Evolutionary conservation across 2,329 filamentous ascomycete species (phyloP).

Genomic region (Zymoseptoria tritici): DNA sequence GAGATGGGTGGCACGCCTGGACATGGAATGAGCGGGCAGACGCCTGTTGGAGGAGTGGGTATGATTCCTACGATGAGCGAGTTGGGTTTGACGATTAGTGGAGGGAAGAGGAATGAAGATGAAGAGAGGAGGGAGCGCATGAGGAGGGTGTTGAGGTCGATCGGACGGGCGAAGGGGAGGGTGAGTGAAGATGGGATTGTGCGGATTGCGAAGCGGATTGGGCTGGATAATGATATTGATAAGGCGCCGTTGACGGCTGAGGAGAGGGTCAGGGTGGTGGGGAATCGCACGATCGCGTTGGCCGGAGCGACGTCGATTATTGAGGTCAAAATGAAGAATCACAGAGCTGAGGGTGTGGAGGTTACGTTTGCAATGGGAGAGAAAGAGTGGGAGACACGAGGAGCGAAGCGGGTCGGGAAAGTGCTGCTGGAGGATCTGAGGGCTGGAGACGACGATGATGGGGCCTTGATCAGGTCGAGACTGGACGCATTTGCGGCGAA

Average conservation of each 20-base stretch:
- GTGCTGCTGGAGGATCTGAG: constrained; percentile 60
- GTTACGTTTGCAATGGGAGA: constrained; percentile 56
- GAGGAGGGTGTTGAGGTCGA: constrained; percentile 56
- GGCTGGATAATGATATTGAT: constrained; percentile 45
- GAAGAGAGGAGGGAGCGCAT: constrained; percentile 47
- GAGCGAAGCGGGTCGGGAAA: constrained; percentile 48
- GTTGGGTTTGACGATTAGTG: constrained; percentile 35
- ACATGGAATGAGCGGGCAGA: constrained; percentile 28
- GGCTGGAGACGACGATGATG: constrained; percentile 45
- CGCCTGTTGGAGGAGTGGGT: constrained; percentile 26
- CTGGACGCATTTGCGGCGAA: constrained; percentile 65
- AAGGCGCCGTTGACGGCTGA: constrained; percentile 9
- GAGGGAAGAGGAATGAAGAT: constrained; percentile 41
- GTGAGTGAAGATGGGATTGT: constrained; percentile 71
- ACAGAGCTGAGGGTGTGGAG: constrained; percentile 46
- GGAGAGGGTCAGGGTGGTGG: constrained; percentile 19
- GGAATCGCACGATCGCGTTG: constrained; percentile 30
- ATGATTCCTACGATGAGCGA: constrained; percentile 38
- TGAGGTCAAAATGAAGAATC: constrained; percentile 26
- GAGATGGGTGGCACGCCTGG: constrained; percentile 34
- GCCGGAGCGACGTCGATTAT: constrained; percentile 31
- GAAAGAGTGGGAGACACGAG: constrained; percentile 44
- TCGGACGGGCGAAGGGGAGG: constrained; percentile 60
- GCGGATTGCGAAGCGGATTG: constrained; percentile 58
- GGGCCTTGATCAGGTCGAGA: constrained; percentile 60